Percentiles rank a stretch among this genome's conserved stretches.
These are phyloP conservation scores for Phaseolus coccineus DNA, from an alignment of 331 rosid genomes.

Conservation along the genomic window DNA sequence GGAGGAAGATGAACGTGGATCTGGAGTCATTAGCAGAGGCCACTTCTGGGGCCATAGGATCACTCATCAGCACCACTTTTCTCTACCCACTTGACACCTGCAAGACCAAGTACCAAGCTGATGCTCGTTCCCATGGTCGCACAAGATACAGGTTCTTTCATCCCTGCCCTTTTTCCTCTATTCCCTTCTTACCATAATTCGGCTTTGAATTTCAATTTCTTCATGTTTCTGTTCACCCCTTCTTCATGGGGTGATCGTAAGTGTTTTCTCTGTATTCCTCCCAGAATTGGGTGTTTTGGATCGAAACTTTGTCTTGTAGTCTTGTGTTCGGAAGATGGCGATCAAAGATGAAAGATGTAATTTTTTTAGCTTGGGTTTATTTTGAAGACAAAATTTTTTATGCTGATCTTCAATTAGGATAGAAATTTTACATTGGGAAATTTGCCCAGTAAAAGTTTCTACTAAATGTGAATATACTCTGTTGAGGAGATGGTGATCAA, in stretches of 20 bases:
- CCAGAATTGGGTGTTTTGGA: neutral
- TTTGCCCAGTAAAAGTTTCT: no score
- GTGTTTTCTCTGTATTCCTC: neutral
- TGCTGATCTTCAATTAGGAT: no score
- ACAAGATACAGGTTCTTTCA: conserved; percentile 69
- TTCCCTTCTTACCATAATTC: neutral
- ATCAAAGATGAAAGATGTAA: neutral
- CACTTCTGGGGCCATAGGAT: conserved; percentile 97
- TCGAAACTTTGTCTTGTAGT: neutral
- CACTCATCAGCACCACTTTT: conserved; percentile 89
- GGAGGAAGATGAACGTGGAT: conserved; percentile 70
- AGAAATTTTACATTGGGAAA: no score
- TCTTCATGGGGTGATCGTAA: conserved; percentile 4
- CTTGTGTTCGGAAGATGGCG: neutral
- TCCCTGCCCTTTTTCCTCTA: conserved; percentile 7
- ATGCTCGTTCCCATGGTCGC: conserved; percentile 71
- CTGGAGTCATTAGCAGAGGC: conserved; percentile 96
- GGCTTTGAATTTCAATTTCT: neutral
- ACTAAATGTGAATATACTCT: no score
- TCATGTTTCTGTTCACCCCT: neutral
- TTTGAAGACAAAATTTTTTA: no score
- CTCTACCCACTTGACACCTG: conserved; percentile 95
- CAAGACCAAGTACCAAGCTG: conserved; percentile 95
- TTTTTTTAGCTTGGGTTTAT: no score
- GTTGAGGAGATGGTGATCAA: neutral